Conservation (phyloP, 2,329 filamentous ascomycete species). For the Simplicillium aogashimaense region DNA sequence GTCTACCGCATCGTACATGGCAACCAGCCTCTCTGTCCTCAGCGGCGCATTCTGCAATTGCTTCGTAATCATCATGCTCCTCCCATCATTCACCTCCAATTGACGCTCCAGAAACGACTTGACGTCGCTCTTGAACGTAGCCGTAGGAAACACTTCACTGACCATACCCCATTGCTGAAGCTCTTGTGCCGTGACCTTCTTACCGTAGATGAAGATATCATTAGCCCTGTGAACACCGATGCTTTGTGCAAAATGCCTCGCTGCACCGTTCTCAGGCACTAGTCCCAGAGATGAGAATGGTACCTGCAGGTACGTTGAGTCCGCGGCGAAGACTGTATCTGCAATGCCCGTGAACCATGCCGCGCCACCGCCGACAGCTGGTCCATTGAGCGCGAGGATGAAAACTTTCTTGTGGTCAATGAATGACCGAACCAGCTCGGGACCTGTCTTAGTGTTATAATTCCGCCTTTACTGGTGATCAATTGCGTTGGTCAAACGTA, state of each 20-base stretch:
- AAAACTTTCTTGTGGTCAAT: slow-evolving; percentile 5
- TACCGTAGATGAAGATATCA: slow-evolving; percentile 5
- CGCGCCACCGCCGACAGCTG: slow-evolving; percentile 5
- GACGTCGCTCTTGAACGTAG: slow-evolving; percentile 1
- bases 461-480: not conserved
- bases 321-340: slow-evolving; percentile 1
- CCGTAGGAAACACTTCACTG: slow-evolving; percentile 1
- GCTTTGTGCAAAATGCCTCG: not conserved
- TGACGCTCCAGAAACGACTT: slow-evolving; percentile 1
- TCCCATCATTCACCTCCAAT: slow-evolving; percentile 1
- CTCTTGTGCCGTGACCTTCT: not conserved
- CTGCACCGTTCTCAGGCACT: slow-evolving; percentile 4
- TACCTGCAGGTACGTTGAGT: not conserved
- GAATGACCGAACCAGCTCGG: slow-evolving; percentile 3
- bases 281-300: slow-evolving; percentile 3
- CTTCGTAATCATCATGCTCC: slow-evolving; percentile 4
- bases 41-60: slow-evolving; percentile 1
- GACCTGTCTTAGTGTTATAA: not conserved
- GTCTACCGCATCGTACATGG: slow-evolving; percentile 2
- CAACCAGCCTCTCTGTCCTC: slow-evolving; percentile 2
- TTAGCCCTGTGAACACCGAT: slow-evolving; percentile 4
- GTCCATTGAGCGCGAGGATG: slow-evolving; percentile 3
- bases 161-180: slow-evolving; percentile 1
- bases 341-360: slow-evolving; percentile 4
- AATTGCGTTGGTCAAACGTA: not conserved